These are phyloP conservation scores for Gardenia jasminoides DNA, from an alignment of 257 asterid genomes.

Conservation along the genomic window DNA sequence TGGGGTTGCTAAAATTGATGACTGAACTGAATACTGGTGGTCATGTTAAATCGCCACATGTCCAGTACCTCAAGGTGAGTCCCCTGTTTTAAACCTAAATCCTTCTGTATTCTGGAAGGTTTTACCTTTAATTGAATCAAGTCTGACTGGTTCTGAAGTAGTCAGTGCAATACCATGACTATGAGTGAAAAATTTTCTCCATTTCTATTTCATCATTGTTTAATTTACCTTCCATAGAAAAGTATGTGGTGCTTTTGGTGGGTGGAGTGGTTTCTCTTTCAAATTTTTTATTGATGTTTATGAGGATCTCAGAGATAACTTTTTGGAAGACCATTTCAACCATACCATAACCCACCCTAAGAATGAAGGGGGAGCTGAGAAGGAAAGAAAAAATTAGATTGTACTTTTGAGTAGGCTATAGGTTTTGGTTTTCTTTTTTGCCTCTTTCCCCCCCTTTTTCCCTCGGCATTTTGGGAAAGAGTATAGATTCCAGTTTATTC, in stretches of 20 bases:
- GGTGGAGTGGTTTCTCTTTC: neutral
- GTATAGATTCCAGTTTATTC: neutral
- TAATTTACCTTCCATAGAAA: neutral
- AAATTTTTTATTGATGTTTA: neutral
- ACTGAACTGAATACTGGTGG: constrained; percentile 58
- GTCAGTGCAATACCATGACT: neutral
- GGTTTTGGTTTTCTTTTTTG: too few species aligned
- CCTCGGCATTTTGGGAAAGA: neutral
- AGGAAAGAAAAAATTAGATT: neutral
- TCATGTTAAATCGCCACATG: constrained; percentile 76
- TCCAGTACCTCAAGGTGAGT: constrained; percentile 72
- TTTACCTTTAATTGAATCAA: neutral
- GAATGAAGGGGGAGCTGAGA: neutral
- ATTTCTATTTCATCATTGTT: neutral
- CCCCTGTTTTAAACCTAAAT: constrained; percentile 7
- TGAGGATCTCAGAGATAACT: neutral
- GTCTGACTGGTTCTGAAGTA: neutral
- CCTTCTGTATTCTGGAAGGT: constrained; percentile 5
- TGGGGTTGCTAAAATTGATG: constrained; percentile 62
- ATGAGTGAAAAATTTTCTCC: neutral
- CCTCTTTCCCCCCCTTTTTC: too few species aligned
- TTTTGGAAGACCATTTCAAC: neutral
- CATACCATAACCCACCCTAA: neutral
- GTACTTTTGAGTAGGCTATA: neutral
- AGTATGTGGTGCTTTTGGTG: neutral